A percentile compares a stretch with the other conserved stretches of the same genome.
Conservation (phyloP, 139 green algal genomes). For the Chlorella sorokiniana region DNA sequence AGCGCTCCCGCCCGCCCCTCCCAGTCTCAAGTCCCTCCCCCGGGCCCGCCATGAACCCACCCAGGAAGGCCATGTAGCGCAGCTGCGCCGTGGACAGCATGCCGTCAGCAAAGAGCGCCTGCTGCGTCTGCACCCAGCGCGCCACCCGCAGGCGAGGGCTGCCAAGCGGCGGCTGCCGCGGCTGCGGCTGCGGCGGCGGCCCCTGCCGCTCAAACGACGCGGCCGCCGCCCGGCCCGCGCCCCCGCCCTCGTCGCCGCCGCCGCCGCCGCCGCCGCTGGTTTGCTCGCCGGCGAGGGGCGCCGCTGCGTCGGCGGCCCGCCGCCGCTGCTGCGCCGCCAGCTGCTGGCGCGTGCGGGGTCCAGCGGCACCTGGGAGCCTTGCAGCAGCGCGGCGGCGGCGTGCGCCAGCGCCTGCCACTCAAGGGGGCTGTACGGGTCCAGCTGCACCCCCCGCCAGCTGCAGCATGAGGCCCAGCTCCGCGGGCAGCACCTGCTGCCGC, state of each 20-base stretch:
- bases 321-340: neutral
- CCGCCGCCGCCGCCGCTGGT: neutral
- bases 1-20: no score
- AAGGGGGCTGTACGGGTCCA: slow-evolving; percentile 41
- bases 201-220: neutral
- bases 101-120: slow-evolving; percentile 44
- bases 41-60: neutral
- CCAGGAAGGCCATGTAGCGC: slow-evolving; percentile 58
- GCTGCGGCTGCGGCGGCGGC: neutral
- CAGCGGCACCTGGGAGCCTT: slow-evolving; percentile 30
- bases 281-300: neutral
- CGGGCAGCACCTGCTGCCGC: slow-evolving; percentile 35
- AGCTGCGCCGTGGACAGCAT: slow-evolving; percentile 47
- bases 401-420: slow-evolving; percentile 52
- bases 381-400: slow-evolving; percentile 38
- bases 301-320: neutral
- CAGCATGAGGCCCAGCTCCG: slow-evolving; percentile 53
- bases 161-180: slow-evolving; percentile 8
- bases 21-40: neutral
- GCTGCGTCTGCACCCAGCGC: slow-evolving; percentile 60
- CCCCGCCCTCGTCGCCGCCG: neutral
- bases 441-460: slow-evolving; percentile 52
- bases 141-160: slow-evolving; percentile 24
- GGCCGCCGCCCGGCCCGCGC: neutral
- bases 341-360: neutral